Evolutionary conservation across 257 asterid species (phyloP).

Genomic region (Anisodus acutangulus): DNA sequence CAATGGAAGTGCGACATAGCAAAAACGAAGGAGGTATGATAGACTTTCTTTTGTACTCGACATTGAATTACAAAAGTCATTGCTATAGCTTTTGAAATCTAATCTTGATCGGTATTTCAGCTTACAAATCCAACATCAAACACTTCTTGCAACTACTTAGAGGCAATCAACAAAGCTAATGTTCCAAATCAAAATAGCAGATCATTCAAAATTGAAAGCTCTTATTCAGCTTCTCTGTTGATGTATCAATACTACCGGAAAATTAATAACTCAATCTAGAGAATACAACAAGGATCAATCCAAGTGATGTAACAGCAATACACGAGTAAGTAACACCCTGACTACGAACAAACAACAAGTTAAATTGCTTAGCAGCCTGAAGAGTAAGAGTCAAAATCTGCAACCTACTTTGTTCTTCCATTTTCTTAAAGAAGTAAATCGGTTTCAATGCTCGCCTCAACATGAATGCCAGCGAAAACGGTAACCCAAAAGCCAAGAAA

Average conservation of each 20-base stretch:
- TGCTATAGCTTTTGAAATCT: background rate
- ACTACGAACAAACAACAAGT: conserved; percentile 69
- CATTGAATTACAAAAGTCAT: background rate
- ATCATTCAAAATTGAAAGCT: background rate
- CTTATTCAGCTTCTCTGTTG: background rate
- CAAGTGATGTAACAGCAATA: conserved; percentile 68
- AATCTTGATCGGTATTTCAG: background rate
- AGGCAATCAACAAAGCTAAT: too few species aligned
- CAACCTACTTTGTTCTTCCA: conserved; percentile 93
- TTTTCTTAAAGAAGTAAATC: conserved; percentile 82
- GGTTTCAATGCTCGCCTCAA: conserved; percentile 80
- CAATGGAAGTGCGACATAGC: background rate
- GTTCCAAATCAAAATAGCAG: background rate
- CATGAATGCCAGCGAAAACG: conserved; percentile 77
- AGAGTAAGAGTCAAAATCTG: conserved; percentile 89
- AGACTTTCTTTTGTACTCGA: too few species aligned
- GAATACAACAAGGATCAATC: conserved; percentile 51
- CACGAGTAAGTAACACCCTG: conserved; percentile 81
- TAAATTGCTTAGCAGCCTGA: conserved; percentile 82
- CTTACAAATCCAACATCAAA: conserved; percentile 41
- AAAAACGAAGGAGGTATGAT: background rate
- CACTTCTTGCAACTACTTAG: too few species aligned
- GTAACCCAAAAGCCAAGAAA: conserved; percentile 77
- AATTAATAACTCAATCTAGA: conserved; percentile 46
- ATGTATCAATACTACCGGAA: background rate